Percentiles rank a stretch among this genome's conserved stretches.
phyloP scores from a whole-genome alignment of 2,329 filamentous ascomycete genomes.

The Trichophyton mentagrophytes region DNA sequence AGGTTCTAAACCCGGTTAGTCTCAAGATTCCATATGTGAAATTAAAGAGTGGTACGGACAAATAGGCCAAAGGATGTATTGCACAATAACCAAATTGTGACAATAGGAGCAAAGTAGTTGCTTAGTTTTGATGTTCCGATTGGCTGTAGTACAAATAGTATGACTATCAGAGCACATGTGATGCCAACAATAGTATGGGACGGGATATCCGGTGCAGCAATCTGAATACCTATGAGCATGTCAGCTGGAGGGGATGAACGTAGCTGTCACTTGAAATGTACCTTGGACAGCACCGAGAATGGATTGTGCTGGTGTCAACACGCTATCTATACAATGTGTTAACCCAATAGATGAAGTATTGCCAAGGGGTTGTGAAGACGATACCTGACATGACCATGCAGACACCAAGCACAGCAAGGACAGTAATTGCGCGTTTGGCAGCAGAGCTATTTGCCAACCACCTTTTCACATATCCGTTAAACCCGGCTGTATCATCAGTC shows the following conservation, averaged over 20 bases:
- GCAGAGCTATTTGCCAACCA: conserved; percentile 37
- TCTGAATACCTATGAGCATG: conserved; percentile 10
- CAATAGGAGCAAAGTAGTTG: conserved; percentile 39
- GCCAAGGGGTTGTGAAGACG: background rate
- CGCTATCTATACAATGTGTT: conserved; percentile 30
- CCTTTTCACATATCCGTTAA: conserved; percentile 33
- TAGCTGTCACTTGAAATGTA: background rate
- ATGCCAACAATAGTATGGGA: conserved; percentile 11
- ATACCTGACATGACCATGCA: conserved; percentile 40
- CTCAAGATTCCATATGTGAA: background rate
- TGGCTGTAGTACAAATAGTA: conserved; percentile 43
- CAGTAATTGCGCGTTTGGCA: conserved; percentile 36
- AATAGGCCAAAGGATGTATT: conserved; percentile 44
- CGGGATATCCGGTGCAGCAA: conserved; percentile 10
- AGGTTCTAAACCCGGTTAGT: conserved; percentile 26
- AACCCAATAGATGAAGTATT: background rate
- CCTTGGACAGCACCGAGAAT: conserved; percentile 46
- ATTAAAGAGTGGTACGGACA: conserved; percentile 16
- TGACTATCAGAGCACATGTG: conserved; percentile 26
- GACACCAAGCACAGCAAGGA: conserved; percentile 34
- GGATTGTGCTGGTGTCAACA: conserved; percentile 46
- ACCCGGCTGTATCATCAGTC: conserved; percentile 29
- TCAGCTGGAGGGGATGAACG: background rate
- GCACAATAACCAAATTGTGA: conserved; percentile 44
- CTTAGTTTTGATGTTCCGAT: conserved; percentile 37